Percentiles rank a stretch among this genome's conserved stretches.
Conservation (phyloP, 139 green algal genomes). For the Chlamydomonas schloesseri region DNA sequence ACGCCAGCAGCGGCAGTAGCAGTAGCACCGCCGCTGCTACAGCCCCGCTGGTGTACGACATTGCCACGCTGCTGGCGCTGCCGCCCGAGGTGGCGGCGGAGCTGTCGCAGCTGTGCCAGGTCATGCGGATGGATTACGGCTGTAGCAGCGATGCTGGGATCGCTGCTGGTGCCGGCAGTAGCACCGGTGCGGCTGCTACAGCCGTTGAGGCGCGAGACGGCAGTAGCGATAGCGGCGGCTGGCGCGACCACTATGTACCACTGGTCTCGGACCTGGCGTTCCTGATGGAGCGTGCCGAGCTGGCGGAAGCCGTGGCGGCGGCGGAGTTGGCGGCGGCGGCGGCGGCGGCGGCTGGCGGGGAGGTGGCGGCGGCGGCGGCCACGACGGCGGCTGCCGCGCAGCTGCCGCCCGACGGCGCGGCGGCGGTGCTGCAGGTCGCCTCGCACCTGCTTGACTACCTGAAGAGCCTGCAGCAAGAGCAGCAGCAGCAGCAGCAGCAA, state of each 20-base stretch:
- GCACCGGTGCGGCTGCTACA: neutral
- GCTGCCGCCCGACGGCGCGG: conserved; percentile 9
- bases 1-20: neutral
- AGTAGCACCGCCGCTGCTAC: neutral
- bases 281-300: conserved; percentile 15
- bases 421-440: neutral
- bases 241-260: conserved; percentile 19
- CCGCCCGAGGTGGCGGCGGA: neutral
- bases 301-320: neutral
- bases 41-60: neutral
- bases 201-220: too few species aligned
- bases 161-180: neutral
- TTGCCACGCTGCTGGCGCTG: neutral
- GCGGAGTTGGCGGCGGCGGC: neutral
- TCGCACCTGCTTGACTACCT: neutral
- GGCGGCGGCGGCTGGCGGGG: neutral
- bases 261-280: conserved; percentile 15
- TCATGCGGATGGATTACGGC: conserved; percentile 20
- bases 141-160: neutral
- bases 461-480: neutral
- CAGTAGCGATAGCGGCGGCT: neutral
- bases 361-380: neutral
- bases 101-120: neutral
- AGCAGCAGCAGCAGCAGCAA: too few species aligned
- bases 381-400: too few species aligned